phyloP scores from a whole-genome alignment of 1,139 yeast genomes.

The Kazachstania sp. region DNA sequence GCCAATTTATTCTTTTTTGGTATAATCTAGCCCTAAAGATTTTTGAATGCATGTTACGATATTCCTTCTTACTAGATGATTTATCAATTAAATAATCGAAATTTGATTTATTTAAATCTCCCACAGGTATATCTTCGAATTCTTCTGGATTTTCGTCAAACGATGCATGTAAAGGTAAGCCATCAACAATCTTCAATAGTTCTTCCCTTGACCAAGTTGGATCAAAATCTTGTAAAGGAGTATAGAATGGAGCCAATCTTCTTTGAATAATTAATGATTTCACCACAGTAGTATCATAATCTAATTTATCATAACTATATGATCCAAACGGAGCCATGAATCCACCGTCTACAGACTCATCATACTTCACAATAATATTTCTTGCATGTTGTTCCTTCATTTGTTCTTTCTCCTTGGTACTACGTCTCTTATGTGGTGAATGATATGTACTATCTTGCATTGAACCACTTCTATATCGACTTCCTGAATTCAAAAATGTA shows the following conservation, averaged over 20 bases:
- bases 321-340: slow-evolving; percentile 82
- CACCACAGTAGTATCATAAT: slow-evolving; percentile 65
- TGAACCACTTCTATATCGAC: slow-evolving; percentile 11
- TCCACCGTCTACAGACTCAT: slow-evolving; percentile 70
- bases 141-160: slow-evolving; percentile 43
- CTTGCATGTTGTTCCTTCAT: slow-evolving; percentile 46
- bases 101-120: slow-evolving; percentile 33
- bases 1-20: slow-evolving; percentile 42
- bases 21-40: slow-evolving; percentile 42
- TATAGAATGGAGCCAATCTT: slow-evolving; percentile 78
- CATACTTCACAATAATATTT: slow-evolving; percentile 48
- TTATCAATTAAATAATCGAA: slow-evolving; percentile 41
- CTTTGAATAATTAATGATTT: slow-evolving; percentile 58
- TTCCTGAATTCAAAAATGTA: slow-evolving; percentile 10
- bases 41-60: slow-evolving; percentile 47
- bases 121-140: slow-evolving; percentile 42
- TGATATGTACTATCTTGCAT: slow-evolving; percentile 6
- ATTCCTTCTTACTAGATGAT: slow-evolving; percentile 38
- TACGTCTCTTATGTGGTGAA: slow-evolving; percentile 24
- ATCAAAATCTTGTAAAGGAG: slow-evolving; percentile 78
- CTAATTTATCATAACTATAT: slow-evolving; percentile 62
- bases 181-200: slow-evolving; percentile 47
- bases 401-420: slow-evolving; percentile 45
- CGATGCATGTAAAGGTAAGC: slow-evolving; percentile 50
- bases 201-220: slow-evolving; percentile 69